Conservation (phyloP, 352 stramenopile species). For the Globisporangium rhizosaccharum region DNA sequence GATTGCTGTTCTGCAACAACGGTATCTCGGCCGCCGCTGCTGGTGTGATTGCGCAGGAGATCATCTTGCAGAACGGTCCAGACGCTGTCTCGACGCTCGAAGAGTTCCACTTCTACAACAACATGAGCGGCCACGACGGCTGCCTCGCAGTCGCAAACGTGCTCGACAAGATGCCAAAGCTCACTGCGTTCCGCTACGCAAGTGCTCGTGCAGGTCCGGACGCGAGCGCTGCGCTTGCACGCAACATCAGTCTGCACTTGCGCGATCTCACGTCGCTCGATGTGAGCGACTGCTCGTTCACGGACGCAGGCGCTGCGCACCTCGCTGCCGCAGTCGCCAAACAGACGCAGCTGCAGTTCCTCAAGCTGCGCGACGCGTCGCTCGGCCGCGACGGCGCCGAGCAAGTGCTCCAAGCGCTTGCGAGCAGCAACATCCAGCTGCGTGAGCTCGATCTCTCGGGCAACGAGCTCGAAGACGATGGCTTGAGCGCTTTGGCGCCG, state of each 20-base stretch:
- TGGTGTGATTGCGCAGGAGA: slow-evolving; percentile 55
- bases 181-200: slow-evolving; percentile 59
- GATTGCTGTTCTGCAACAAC: slow-evolving; percentile 74
- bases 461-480: slow-evolving; percentile 83
- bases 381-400: slow-evolving; percentile 74
- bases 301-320: slow-evolving; percentile 56
- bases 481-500: slow-evolving; percentile 48
- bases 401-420: slow-evolving; percentile 63
- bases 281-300: slow-evolving; percentile 91
- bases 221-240: slow-evolving; percentile 44
- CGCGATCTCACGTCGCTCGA: slow-evolving; percentile 75
- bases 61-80: slow-evolving; percentile 58
- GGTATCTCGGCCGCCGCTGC: slow-evolving; percentile 66
- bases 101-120: slow-evolving; percentile 85
- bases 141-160: slow-evolving; percentile 53
- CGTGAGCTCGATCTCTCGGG: slow-evolving; percentile 85
- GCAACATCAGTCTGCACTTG: slow-evolving; percentile 41
- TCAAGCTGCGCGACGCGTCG: slow-evolving; percentile 90
- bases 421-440: slow-evolving; percentile 55
- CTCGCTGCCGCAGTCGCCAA: slow-evolving; percentile 66
- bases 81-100: slow-evolving; percentile 40
- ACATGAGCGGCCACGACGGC: slow-evolving; percentile 78
- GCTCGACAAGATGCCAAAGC: slow-evolving; percentile 36
- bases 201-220: slow-evolving; percentile 55
- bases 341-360: slow-evolving; percentile 59